Evolutionary conservation across 805 yeast species (phyloP), one percentile per base, ranked within the genome.

Genomic region (Sugiyamaella smithiae): DNA sequence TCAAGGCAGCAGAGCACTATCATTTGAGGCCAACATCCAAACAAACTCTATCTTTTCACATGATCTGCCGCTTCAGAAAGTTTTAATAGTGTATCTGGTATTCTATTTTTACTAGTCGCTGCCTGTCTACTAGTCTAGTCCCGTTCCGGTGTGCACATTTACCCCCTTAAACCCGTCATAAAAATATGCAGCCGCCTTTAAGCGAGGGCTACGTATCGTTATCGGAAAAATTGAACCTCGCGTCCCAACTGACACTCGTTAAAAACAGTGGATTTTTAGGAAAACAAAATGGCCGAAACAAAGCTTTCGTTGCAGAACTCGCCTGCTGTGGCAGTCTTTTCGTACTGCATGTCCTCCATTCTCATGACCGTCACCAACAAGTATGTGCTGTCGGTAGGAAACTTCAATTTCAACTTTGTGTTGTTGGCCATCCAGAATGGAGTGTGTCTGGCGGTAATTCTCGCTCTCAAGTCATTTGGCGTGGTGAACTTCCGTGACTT

Each of bases 311-410:
- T 40, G 28, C 43, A 48, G 37, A 67, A 67, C 60, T 64, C 65
- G 49, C 69, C 71, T 32, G 54, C 56, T n/a, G 59, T 64, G 52
- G 69, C 71, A 37, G 63, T 67, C 25, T 58, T 58, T 47, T 53
- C 65, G 31, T 93, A 93, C 80, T 93, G 99, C 77, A 75, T 77
- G 48, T 87, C 99, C 19, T 93, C 99, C 20, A 93, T 93, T 58
- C 73, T 93, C 67, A 93, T 93, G 99, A 93, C 99, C 25, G 89
- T 90, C 54, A 90, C 98, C 52, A 93, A 93, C 78, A 93, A 93
- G 72, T 91, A 83, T 65, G 98, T 93, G 51, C 85, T 93, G 51
- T 78, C 86, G 20, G 88, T 85, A 24, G 81, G 85, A 66, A 77
- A 84, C 66, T 81, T 81, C 69, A 81, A 81, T 69, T 79, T 93